These are phyloP conservation scores for Colletotrichum sp. DNA, from an alignment of 2,329 filamentous ascomycete genomes.

Conservation along the genomic window DNA sequence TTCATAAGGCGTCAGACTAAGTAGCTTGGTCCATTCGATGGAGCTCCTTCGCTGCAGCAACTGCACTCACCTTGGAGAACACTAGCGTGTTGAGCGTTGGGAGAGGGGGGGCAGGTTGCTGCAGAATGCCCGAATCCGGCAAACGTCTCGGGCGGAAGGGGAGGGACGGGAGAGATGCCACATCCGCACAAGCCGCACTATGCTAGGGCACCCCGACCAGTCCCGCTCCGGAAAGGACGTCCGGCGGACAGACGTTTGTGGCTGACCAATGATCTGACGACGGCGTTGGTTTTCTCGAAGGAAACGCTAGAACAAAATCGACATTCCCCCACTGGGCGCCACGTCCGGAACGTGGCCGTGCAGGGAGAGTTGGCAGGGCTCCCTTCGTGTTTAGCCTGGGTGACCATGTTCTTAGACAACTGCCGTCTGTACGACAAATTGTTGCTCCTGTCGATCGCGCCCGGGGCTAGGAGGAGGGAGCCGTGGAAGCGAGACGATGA, in stretches of 20 bases:
- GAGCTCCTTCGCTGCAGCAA: background rate
- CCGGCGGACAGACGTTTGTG: background rate
- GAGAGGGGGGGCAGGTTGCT: background rate
- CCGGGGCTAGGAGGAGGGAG: background rate
- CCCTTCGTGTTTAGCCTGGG: background rate
- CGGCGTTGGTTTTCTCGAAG: background rate
- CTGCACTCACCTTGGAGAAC: background rate
- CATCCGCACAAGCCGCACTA: background rate
- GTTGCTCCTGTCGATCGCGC: background rate
- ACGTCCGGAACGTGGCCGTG: background rate
- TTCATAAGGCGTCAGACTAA: background rate
- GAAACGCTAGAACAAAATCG: background rate
- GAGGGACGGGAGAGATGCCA: constrained; percentile 3
- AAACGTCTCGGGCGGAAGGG: background rate
- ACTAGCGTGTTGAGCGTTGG: background rate
- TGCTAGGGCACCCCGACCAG: background rate
- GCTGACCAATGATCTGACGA: background rate
- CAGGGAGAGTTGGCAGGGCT: background rate
- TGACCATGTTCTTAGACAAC: background rate
- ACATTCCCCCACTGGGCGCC: background rate
- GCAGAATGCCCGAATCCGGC: background rate
- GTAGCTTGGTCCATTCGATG: background rate
- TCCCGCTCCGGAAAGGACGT: background rate
- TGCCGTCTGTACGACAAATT: background rate
- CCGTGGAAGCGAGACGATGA: background rate